Evolutionary conservation across 2,329 filamentous ascomycete genomes (phyloP).

Genomic region (Diaporthe vexans): DNA sequence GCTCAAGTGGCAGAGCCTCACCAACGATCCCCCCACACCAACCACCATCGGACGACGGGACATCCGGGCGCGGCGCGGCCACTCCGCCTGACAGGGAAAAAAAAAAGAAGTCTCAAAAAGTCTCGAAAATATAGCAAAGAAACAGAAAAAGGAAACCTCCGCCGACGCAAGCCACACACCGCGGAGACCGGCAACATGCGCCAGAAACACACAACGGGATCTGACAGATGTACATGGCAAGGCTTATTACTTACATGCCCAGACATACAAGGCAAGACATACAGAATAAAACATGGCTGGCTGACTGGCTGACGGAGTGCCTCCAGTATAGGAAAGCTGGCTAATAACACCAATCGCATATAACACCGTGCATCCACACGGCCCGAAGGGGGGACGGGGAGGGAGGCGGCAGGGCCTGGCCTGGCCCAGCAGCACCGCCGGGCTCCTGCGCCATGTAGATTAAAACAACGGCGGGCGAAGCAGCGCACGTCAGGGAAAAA

Average conservation of each 20-base stretch:
- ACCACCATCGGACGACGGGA: conserved; percentile 14
- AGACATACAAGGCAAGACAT: background rate
- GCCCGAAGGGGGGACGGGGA: background rate
- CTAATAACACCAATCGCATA: background rate
- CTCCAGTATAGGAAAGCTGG: background rate
- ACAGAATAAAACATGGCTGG: background rate
- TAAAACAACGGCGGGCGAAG: background rate
- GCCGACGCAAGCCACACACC: background rate
- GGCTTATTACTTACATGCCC: no score
- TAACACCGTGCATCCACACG: conserved; percentile 30
- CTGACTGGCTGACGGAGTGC: background rate
- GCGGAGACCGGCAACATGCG: background rate
- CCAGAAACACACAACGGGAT: background rate
- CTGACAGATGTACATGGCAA: background rate
- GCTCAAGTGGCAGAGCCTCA: conserved; percentile 8
- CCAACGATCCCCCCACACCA: background rate
- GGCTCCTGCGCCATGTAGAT: conserved; percentile 16
- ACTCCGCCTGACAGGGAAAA: background rate
- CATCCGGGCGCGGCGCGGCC: background rate
- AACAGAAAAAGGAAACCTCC: background rate
- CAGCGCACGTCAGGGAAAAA: background rate
- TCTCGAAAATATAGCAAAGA: background rate
- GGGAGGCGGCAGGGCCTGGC: no score
- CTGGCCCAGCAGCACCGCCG: background rate
- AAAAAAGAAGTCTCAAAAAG: background rate